These are phyloP conservation scores for Diatrype stigma DNA, from an alignment of 2,329 filamentous ascomycete genomes.

Conservation along the genomic window DNA sequence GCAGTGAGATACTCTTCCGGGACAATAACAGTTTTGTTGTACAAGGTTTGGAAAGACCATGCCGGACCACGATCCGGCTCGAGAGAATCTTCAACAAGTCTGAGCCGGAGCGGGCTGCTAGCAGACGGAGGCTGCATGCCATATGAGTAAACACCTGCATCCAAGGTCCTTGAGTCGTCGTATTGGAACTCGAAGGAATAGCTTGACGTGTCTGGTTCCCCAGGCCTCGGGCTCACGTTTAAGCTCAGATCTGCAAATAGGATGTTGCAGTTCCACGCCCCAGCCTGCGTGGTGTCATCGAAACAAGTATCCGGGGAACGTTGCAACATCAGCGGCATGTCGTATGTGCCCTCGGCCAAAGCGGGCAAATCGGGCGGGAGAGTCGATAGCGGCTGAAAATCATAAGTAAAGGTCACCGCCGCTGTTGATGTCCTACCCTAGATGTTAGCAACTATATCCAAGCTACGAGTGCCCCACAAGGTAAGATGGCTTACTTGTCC, in stretches of 20 bases:
- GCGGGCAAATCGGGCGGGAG: constrained; percentile 46
- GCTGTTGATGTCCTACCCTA: constrained; percentile 11
- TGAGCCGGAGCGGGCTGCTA: constrained; percentile 32
- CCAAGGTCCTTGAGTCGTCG: constrained; percentile 32
- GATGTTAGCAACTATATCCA: constrained; percentile 11
- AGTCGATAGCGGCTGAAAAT: constrained; percentile 48
- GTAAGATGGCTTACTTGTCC: constrained; percentile 10
- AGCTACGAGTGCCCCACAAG: neutral
- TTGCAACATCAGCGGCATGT: constrained; percentile 49
- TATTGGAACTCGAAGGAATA: constrained; percentile 40
- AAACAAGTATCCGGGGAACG: constrained; percentile 54
- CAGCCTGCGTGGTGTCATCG: constrained; percentile 46
- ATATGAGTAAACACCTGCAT: constrained; percentile 40
- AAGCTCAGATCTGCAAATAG: constrained; percentile 41
- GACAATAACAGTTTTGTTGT: constrained; percentile 55
- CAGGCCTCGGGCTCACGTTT: constrained; percentile 30
- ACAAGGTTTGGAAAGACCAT: constrained; percentile 48
- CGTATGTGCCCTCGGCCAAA: constrained; percentile 52
- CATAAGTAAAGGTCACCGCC: constrained; percentile 33
- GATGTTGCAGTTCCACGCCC: constrained; percentile 62
- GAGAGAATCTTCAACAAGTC: constrained; percentile 48
- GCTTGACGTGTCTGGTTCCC: constrained; percentile 24
- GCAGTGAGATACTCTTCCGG: constrained; percentile 35
- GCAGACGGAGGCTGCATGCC: constrained; percentile 51
- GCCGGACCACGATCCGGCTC: constrained; percentile 48